Evolutionary conservation across 352 stramenopile species (phyloP).

Genomic region (Globisporangium orthogonon): DNA sequence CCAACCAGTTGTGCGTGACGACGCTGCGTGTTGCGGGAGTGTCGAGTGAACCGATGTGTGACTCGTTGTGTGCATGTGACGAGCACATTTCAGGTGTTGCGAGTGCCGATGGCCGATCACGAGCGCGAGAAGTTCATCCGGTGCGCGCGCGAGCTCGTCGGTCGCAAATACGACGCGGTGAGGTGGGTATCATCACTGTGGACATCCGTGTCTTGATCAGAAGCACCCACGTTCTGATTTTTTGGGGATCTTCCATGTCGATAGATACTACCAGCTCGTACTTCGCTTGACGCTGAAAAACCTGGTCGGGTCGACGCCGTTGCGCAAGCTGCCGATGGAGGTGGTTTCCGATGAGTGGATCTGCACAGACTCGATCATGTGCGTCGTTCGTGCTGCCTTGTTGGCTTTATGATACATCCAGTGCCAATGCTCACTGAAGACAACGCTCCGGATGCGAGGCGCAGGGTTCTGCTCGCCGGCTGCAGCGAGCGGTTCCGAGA

Average conservation of each 20-base stretch:
- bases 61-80: background rate
- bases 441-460: background rate
- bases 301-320: constrained; percentile 26
- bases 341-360: constrained; percentile 58
- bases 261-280: constrained; percentile 57
- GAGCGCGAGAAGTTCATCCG: constrained; percentile 54
- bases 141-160: constrained; percentile 50
- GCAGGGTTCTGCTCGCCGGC: constrained; percentile 52
- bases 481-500: constrained; percentile 48
- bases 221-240: background rate
- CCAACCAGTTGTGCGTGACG: constrained; percentile 47
- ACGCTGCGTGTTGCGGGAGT: too few relatives aligned
- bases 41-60: background rate
- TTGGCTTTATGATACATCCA: background rate
- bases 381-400: background rate
- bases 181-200: constrained; percentile 22
- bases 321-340: constrained; percentile 43
- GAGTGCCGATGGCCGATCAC: constrained; percentile 32
- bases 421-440: background rate
- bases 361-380: constrained; percentile 75
- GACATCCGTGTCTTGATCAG: background rate
- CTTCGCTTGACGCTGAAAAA: constrained; percentile 49
- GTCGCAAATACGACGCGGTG: constrained; percentile 55
- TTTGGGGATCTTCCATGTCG: background rate
- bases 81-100: constrained; percentile 37